Base-by-base conservation (phyloP, 192 early-diverging fungal species). In the Linnemannia zychae region DNA sequence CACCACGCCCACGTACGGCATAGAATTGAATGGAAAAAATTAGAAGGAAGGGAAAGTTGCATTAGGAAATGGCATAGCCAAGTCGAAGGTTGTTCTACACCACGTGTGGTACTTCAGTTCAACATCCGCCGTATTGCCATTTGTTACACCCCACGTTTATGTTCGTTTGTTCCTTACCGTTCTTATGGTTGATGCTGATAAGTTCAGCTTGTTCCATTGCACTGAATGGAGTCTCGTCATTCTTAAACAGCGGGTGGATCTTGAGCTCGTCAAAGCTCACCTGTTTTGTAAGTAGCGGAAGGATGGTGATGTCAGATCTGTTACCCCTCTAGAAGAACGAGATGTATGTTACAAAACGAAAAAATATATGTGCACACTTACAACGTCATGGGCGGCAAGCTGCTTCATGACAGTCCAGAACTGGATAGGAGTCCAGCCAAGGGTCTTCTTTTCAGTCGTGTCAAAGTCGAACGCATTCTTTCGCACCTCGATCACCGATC, bases 131-230 rank as follows among this genome's bases (percentile, higher is more conserved):
- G 36, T 31, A 67, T 36, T 37, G 16, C 28, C 60, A 9, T 24
- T 33, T 24, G 63, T 37, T n/a, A 24, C 22, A 57, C 5, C 22
- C 52, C 52, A 57, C 52, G 52, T 53, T 53, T 53, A 15, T 28
- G 31, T 71, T 22, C 69, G 13, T 9, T 46, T 53, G 2, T 77
- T 65, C 15, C 47, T 79, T 88, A 93, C 92, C 94, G 88, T 97
- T 92, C 60, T 95, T 83, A 57, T 97, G 93, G 6, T 83, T 81
- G 72, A 99, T 91, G 11, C 89, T 91, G 65, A 99, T 97, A 48
- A 99, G 89, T 77, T 97, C 97, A 22, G 95, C 94, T 52, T 96
- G 92, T 81, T 98, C 97, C 94, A 99, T 95, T 1, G 92, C 95
- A 76, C 93, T 89, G 24, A 99, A 89, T 7, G 97, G 90, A 7